These are phyloP conservation scores for Pichia sp. DNA, from an alignment of 1,139 yeast species.

Conservation along the genomic window DNA sequence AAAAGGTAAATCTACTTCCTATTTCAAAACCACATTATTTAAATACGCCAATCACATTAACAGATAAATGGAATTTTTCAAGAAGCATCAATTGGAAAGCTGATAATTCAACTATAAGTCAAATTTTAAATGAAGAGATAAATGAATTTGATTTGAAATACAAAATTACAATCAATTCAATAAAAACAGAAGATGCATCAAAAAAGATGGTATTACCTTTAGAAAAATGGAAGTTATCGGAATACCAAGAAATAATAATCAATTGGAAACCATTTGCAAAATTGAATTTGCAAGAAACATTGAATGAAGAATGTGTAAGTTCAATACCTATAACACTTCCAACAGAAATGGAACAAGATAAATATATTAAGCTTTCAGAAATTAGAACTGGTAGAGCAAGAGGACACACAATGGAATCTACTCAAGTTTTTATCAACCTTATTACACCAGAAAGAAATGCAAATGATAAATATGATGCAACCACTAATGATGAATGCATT, in stretches of 20 bases:
- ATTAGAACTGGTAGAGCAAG: not conserved
- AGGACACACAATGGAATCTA: not conserved
- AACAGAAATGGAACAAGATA: not conserved
- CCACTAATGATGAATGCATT: not conserved
- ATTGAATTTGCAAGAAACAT: not conserved
- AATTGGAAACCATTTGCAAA: constrained; percentile 9
- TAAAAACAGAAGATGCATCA: not conserved
- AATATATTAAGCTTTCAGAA: constrained; percentile 1
- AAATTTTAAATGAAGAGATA: constrained; percentile 1
- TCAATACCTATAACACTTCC: not conserved
- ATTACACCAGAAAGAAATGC: not conserved
- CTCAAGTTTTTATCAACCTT: not conserved
- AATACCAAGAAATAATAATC: constrained; percentile 5
- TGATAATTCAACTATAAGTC: not conserved
- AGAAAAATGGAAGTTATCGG: constrained; percentile 3
- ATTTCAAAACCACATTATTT: not conserved
- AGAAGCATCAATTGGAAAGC: not conserved
- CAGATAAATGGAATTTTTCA: not conserved
- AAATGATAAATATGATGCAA: not conserved
- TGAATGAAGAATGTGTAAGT: constrained; percentile 1
- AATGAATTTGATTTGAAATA: constrained; percentile 5
- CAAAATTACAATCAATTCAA: not conserved
- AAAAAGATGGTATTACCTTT: not conserved
- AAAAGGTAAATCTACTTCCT: not conserved
- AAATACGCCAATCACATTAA: not conserved